phyloP scores from a whole-genome alignment of 495 filamentous ascomycete genomes.

The Neurospora sp. region DNA sequence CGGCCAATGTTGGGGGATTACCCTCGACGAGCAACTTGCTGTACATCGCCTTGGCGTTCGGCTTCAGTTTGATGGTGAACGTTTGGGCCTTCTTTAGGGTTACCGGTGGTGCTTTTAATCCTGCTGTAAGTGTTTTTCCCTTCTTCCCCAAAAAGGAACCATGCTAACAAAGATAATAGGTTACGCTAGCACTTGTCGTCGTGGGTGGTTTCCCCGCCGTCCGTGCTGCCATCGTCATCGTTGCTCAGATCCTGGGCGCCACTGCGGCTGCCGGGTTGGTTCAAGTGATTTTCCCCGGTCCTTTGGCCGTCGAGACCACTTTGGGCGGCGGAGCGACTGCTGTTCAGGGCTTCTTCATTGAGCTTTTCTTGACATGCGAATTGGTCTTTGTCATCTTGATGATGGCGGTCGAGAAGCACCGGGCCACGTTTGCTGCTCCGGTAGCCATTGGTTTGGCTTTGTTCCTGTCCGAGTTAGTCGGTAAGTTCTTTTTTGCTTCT shows the following conservation, averaged over 20 bases:
- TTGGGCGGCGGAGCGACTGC: constrained; percentile 47
- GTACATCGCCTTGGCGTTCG: constrained; percentile 64
- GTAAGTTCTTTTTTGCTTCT: constrained; percentile 24
- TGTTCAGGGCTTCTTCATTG: constrained; percentile 61
- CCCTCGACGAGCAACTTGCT: constrained; percentile 41
- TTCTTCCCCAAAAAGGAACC: constrained; percentile 16
- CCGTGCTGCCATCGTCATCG: constrained; percentile 40
- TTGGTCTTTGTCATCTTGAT: constrained; percentile 74
- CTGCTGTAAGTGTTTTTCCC: constrained; percentile 39
- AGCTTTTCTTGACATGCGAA: constrained; percentile 70
- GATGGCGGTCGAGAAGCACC: constrained; percentile 74
- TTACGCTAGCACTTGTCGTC: constrained; percentile 47
- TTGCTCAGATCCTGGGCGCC: constrained; percentile 47
- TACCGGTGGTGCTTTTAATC: constrained; percentile 74
- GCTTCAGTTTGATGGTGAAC: constrained; percentile 66
- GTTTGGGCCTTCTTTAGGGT: constrained; percentile 82
- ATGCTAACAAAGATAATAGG: constrained; percentile 21
- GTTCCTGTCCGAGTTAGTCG: constrained; percentile 54
- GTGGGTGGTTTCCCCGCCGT: constrained; percentile 43
- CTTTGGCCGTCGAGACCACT: constrained; percentile 49
- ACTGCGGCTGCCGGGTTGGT: constrained; percentile 51
- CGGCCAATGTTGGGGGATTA: neutral
- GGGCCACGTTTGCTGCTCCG: constrained; percentile 67
- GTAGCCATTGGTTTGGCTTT: constrained; percentile 67
- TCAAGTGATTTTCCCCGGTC: constrained; percentile 50